Conservation (phyloP, 2,329 filamentous ascomycete species). For the Westerdykella ornata region DNA sequence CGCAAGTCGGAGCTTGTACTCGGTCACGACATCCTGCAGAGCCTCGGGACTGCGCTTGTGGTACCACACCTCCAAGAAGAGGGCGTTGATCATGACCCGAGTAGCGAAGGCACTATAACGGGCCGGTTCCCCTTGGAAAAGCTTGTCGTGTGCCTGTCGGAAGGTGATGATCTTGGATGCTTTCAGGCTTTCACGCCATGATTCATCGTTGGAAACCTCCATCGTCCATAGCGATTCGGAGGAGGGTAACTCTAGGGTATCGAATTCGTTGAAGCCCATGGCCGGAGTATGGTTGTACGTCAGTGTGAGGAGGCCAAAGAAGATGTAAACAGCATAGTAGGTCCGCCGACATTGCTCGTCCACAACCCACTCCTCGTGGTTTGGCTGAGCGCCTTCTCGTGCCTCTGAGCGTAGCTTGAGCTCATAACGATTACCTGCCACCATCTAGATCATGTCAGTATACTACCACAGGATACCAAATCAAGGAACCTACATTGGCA, state of each 20-base stretch:
- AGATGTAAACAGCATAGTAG: conserved; percentile 98
- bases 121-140: conserved; percentile 87
- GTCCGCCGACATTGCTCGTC: conserved; percentile 94
- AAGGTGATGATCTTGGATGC: conserved; percentile 73
- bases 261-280: conserved; percentile 97
- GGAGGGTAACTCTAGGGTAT: conserved; percentile 83
- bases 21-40: conserved; percentile 91
- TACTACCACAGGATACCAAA: neutral
- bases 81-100: conserved; percentile 95
- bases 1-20: conserved; percentile 93
- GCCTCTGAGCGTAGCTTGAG: conserved; percentile 87
- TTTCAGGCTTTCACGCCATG: conserved; percentile 75
- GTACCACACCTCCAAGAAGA: conserved; percentile 98
- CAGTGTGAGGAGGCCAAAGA: conserved; percentile 89
- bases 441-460: conserved; percentile 56
- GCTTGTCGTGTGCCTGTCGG: conserved; percentile 85
- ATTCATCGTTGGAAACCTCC: conserved; percentile 65
- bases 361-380: conserved; percentile 86
- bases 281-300: conserved; percentile 98
- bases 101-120: conserved; percentile 96
- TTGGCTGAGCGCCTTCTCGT: conserved; percentile 67
- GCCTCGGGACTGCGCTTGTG: conserved; percentile 98
- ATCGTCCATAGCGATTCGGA: conserved; percentile 94
- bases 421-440: conserved; percentile 93
- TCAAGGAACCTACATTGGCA: conserved; percentile 56